Base-by-base conservation (phyloP, 129 eudicot genomes). In the Pseudognaphalium luteoalbum region DNA sequence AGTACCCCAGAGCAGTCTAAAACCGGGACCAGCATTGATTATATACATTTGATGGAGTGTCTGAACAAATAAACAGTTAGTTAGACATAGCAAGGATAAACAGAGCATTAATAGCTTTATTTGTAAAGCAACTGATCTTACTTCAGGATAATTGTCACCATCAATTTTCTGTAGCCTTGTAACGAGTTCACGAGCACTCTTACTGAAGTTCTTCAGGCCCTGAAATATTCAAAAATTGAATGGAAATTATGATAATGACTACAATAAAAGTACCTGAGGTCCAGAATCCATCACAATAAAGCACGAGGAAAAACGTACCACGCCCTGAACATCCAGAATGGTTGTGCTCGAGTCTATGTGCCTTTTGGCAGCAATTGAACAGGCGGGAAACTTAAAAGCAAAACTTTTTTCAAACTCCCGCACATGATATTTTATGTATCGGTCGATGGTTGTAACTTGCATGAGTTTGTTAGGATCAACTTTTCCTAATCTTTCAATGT, bases 21-120 rank as follows among this genome's bases (percentile, higher is more conserved):
- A 93, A 63, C 98, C 98, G 52, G 96, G 92, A 78, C 98, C 98
- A 69, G 98, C 98, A 82, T 90, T 93, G 76, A 93, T 91, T 78
- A 93, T 93, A 79, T 83, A 93, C 98, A 93, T 93, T 81, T 90
- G 98, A 77, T 85, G 83, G 59, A 93, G 96, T 47, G 98, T 93
- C 98, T 93, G 91, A 59, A 80, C 56, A 80, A 57, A 80, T 37
- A 73, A 73, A 42, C 14, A 65, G 41, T 66, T 54, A 57, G 61
- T 42, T 73, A 73, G 57, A 37, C 4, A 73, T 64, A 51, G 44
- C 3, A 71, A 39, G 2, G 44, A 65, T 39, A 69, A 41, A 70
- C 54, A 73, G 29, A 64, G 70, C 69, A 66, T 35, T 16, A 57
- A 16, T 54, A 37, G 81, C 72, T 70, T 67, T 51, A 64, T 68